Base-by-base conservation (phyloP, 2,329 filamentous ascomycete species). In the Fusarium sp. region DNA sequence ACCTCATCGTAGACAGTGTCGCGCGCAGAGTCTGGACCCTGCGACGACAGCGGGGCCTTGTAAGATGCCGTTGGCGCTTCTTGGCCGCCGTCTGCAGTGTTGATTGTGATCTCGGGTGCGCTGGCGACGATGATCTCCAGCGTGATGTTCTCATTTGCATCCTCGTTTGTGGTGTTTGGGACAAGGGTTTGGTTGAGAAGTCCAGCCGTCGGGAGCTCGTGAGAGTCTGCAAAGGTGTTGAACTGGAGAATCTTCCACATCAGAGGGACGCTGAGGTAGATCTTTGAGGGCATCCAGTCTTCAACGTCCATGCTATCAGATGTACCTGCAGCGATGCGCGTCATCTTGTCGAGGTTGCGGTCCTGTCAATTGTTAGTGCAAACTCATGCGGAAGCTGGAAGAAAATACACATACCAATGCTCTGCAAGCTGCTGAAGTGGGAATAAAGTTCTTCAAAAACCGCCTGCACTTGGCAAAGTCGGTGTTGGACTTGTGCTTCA, bases 241-340 rank as follows among this genome's bases (percentile, higher is more conserved):
- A 87, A 84, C 61, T 87, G 85, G 8, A 88, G 76, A 15, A 87
- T 84, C 42, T 87, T 84, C 86, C 86, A 88, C 86, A 88, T 87
- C 9, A 88, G 74, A 4, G 85, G 85, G 2, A 87, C 85, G 66
- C 85, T 87, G 41, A 88, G 85, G 70, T 87, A 85, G 52, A 88
- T 87, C 54, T 85, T 85, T 28, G 85, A 87, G 0, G 86, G 86
- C 79, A 87, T 84, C 86, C 86, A 87, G 72, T 87, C 85, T 64
- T 87, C 85, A 20, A 83, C 82, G 39, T 87, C 85, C 65, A 86
- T 82, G 13, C 78, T 84, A 13, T 87, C 85, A 0, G 63, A 68
- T 52, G 85, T 83, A 6, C 86, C 86, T 7, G 85, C 84, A 6
- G 86, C 86, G 24, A 88, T 87, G 1, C 82, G 81, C 0, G 85